phyloP scores from a whole-genome alignment of 116 monocot genomes.

The Posidonia oceanica region DNA sequence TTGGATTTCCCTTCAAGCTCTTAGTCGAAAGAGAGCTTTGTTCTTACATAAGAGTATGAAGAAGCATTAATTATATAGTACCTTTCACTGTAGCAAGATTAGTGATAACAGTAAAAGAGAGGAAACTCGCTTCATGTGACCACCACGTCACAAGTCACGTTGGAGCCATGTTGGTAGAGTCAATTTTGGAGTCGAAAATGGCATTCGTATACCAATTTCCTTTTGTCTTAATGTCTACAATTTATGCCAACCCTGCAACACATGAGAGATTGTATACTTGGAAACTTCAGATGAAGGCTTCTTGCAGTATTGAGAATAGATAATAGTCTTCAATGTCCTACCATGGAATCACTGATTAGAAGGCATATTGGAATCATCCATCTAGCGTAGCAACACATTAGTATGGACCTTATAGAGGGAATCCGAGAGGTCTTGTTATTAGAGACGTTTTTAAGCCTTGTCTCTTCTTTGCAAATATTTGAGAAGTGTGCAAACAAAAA shows the following conservation, averaged over 20 bases:
- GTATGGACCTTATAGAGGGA: conserved; percentile 90
- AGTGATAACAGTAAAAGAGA: no score
- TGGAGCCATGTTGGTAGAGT: no score
- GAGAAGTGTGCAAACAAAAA: neutral
- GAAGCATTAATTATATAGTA: no score
- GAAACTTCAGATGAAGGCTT: conserved; percentile 78
- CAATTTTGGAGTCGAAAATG: no score
- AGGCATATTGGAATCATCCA: conserved; percentile 80
- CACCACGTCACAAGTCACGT: no score
- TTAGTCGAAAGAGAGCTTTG: no score
- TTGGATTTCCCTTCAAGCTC: no score
- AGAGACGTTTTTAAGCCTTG: neutral
- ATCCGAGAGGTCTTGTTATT: conserved; percentile 40
- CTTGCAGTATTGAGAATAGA: conserved; percentile 60
- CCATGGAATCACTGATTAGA: conserved; percentile 59
- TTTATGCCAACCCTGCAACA: conserved; percentile 41
- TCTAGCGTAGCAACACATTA: conserved; percentile 84
- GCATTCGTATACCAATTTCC: no score
- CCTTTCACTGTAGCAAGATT: no score
- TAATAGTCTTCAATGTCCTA: conserved; percentile 55
- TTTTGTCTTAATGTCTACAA: neutral
- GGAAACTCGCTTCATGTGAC: no score
- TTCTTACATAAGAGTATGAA: no score
- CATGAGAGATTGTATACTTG: conserved; percentile 93
- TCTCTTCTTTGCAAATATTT: conserved; percentile 2